These are phyloP conservation scores for Casaregolazyma suthepensis DNA, from an alignment of 1,139 yeast species.

Conservation along the genomic window DNA sequence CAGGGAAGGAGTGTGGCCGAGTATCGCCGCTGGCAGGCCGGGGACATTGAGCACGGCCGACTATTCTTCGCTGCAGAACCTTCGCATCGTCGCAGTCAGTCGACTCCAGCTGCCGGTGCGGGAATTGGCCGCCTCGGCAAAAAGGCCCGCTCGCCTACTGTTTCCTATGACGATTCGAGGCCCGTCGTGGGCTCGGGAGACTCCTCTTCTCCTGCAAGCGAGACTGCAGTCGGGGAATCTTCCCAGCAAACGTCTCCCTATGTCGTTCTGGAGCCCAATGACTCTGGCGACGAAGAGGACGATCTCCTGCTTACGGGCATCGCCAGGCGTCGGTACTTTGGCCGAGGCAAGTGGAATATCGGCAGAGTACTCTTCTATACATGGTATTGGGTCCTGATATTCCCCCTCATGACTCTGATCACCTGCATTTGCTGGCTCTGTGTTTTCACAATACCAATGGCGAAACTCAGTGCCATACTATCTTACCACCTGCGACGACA, in stretches of 20 bases:
- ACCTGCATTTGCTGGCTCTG: slow-evolving; percentile 68
- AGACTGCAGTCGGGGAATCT: neutral
- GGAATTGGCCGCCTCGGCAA: neutral
- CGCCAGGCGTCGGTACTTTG: slow-evolving; percentile 54
- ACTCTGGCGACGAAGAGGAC: slow-evolving; percentile 16
- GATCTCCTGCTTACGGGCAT: slow-evolving; percentile 10
- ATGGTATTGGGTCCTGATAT: slow-evolving; percentile 61
- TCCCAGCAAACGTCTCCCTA: neutral
- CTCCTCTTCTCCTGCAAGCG: neutral
- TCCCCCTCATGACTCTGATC: slow-evolving; percentile 57
- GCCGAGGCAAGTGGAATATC: slow-evolving; percentile 87
- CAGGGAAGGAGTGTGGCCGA: slow-evolving; percentile 84
- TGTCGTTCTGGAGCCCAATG: slow-evolving; percentile 6
- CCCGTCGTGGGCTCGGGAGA: neutral
- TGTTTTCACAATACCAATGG: slow-evolving; percentile 92
- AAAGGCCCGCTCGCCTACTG: neutral
- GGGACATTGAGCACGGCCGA: slow-evolving; percentile 53
- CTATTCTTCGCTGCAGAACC: slow-evolving; percentile 59
- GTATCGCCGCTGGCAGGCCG: slow-evolving; percentile 83
- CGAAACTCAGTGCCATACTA: slow-evolving; percentile 62
- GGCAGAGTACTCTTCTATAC: slow-evolving; percentile 78
- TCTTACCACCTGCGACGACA: slow-evolving; percentile 80
- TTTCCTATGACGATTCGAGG: neutral
- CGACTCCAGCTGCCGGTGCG: neutral
- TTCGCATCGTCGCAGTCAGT: neutral